Evolutionary conservation across 1,139 yeast species (phyloP), one percentile per base, ranked within the genome.

Genomic region (Candida labiduridarum): DNA sequence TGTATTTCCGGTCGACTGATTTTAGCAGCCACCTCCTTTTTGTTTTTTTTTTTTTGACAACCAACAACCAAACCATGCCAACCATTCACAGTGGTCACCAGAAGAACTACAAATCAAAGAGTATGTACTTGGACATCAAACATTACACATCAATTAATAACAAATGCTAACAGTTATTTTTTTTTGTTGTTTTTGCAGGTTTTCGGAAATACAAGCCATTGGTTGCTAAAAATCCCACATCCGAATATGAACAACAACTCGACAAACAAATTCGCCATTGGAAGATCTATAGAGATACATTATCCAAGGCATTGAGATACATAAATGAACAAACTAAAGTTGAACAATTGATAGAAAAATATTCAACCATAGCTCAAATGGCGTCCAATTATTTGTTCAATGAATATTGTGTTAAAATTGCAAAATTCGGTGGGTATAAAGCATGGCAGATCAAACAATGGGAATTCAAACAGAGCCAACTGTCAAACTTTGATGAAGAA

Each of bases 341-440:
- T 6, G 38, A 46, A 6, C 29, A 46, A 15, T 52, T 59, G 46
- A 56, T 54, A 6, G 31, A 29, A 5, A 56, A 60, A 44, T 59
- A 61, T 60, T 49, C 51, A 25, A 45, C 39, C 10, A 48, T 49
- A 14, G 55, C 58, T 22, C 56, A 56, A 22, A 50, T 51, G 53
- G 60, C 63, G 4, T 59, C 61, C 5, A 60, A 48, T 42, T 58
- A 58, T 31, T 46, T 60, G 15, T 49, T 45, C 22, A 58, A 56
- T 45, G 54, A 58, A 29, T 53, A 52, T 44, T 50, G 53, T 34
- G 18, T 56, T 18, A 58, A 54, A 39, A 52, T 59, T 36, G 48
- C 50, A 29, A 45, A 48, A 35, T 41, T 51, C 42, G 63, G 62
- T 12, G 63, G 62, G 1, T 54, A 47, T 38, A 42, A 46, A 49